Base-by-base conservation (phyloP, 768 basidiomycete species). In the Calocybe indica region DNA sequence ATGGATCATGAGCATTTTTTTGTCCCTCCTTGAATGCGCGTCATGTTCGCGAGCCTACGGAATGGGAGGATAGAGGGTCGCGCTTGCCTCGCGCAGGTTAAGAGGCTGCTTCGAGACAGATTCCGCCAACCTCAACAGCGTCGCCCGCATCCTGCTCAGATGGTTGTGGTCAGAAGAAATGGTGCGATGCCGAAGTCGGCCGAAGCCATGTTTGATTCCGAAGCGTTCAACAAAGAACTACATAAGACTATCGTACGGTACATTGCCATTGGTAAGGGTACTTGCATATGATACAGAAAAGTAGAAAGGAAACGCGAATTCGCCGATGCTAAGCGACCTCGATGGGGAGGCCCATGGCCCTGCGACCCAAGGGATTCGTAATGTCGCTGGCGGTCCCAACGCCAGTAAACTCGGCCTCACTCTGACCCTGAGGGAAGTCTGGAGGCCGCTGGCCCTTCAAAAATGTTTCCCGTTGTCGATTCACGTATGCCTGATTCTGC, bases 11-110 rank as follows among this genome's bases (percentile, higher is more conserved):
- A 33, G 15, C 36, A 43, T n/a, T 14, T 9, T 30, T 5, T 5
- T 28, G 9, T 43, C 32, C 37, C 31, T 10, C 29, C n/a, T 29
- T n/a, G 33, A 47, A 43, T 22, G 11, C 43, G 13, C 43, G 13
- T 31, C 6, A 41, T 28, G 22, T 28, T 11, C n/a, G 30, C 31
- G 36, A 28, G 71, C 83, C 49, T 62, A 91, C 90, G 90, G 89
- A 54, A 86, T 72, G 34, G 91, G 89, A n/a, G 89, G 90, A 31
- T 89, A 75, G 15, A 94, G 72, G 12, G 83, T 70, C 9, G 81
- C 74, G 47, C 82, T 85, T 1, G 84, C 76, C 60, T 82, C 78
- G 13, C 64, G 68, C 3, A 88, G 62, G 40, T 80, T 81, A 46
- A 88, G 56, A 33, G 82, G 79, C 22, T 71, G 71, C n/a, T 71